These are phyloP conservation scores for Cardiosporidium cionae DNA, from an alignment of 169 alveolate species.

Conservation along the genomic window DNA sequence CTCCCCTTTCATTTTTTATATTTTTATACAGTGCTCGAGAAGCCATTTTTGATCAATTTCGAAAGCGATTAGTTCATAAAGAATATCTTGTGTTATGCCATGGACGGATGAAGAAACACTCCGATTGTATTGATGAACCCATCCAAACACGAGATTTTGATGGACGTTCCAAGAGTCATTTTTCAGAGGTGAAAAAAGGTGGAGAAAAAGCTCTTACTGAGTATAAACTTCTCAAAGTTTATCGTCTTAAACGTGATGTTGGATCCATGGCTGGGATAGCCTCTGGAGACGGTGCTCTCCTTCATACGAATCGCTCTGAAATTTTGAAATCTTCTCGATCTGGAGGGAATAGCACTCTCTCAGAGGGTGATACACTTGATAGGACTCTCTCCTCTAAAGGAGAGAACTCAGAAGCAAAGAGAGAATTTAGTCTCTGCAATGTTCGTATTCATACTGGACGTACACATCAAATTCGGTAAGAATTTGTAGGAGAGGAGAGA, in stretches of 20 bases:
- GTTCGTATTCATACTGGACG: conserved; percentile 52
- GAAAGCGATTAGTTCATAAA: conserved; percentile 49
- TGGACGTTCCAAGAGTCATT: conserved; percentile 48
- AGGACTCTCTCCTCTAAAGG: not conserved
- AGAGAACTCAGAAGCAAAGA: conserved; percentile 17
- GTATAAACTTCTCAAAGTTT: conserved; percentile 39
- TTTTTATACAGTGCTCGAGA: conserved; percentile 50
- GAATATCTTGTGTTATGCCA: conserved; percentile 52
- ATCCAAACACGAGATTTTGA: conserved; percentile 49
- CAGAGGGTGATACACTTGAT: not conserved
- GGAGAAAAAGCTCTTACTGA: conserved; percentile 59
- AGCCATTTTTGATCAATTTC: conserved; percentile 46
- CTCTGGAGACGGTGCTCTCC: conserved; percentile 17
- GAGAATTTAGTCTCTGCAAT: conserved; percentile 47
- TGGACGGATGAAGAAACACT: conserved; percentile 42
- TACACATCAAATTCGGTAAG: conserved; percentile 51
- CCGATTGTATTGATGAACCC: conserved; percentile 43
- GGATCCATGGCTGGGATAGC: conserved; percentile 26
- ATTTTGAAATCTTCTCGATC: not conserved
- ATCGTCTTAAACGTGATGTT: conserved; percentile 21
- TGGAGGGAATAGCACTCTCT: not conserved
- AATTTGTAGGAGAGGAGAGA: not conserved
- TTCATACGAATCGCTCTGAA: conserved; percentile 15
- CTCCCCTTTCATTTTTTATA: too few relatives aligned
- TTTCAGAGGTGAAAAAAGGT: conserved; percentile 48